Base-by-base conservation (phyloP, 495 filamentous ascomycete species). In the Neurospora terricola region DNA sequence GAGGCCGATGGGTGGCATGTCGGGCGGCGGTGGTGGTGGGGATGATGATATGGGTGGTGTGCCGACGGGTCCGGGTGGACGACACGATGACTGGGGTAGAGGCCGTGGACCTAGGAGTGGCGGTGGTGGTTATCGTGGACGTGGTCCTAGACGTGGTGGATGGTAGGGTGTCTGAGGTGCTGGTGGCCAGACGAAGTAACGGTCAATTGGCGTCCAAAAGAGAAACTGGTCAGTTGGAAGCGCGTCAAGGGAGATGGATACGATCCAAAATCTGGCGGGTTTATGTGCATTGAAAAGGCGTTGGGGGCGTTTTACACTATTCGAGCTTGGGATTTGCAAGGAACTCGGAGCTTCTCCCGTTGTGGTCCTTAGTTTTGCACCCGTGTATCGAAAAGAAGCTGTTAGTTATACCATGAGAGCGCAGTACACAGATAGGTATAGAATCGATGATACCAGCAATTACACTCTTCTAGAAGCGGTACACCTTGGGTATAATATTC, bases 1-100 rank as follows among this genome's bases (percentile, higher is more conserved):
- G 62, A 81, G 91, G n/a, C 84, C 88, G 62, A 87, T 89, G 16
- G 89, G 91, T 23, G 80, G 83, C 68, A 87, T 91, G 75, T n/a
- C 18, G 8, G 54, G 54, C 12, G 83, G 85, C 36, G 88, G 88
- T 38, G 84, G 85, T 23, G 82, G 81, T 8, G 80, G 77, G 83
- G 88, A 66, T 77, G 88, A 70, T 85, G 86, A 77, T 75, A 83
- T 76, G 78, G 82, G 70, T 3, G 78, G 78, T 72, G 77, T 72
- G 74, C 80, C 74, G 45, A 80, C 76, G 71, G 85, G 77, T 82
- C 88, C 72, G 83, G 88, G 89, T 14, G 86, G 87, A 36, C 88
- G 90, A 0, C 86, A 85, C 43, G 84, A 86, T 38, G 87, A 87
- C 1, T 83, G 87, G 78, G 86, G 86, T n/a, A 82, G 80, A 75